Evolutionary conservation across 2,329 filamentous ascomycete species (phyloP).

Genomic region (Hirsutella minnesotensis): DNA sequence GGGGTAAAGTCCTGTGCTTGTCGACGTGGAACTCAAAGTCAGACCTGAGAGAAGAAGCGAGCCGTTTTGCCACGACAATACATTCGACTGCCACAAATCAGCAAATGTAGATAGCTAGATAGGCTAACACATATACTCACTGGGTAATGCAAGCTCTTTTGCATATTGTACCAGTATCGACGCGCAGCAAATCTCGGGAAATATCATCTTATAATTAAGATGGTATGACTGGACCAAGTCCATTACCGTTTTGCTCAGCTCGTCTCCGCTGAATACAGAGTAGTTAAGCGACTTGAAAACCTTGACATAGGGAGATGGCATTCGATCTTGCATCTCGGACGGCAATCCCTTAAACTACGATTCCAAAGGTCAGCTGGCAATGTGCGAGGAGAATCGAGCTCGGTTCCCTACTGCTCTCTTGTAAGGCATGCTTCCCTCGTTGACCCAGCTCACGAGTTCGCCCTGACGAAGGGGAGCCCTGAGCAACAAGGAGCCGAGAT

Average conservation of each 20-base stretch:
- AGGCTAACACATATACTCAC: slow-evolving; percentile 29
- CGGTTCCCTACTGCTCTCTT: slow-evolving; percentile 46
- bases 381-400: background rate
- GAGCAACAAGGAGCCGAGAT: slow-evolving; percentile 65
- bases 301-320: slow-evolving; percentile 50
- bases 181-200: slow-evolving; percentile 62
- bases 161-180: slow-evolving; percentile 59
- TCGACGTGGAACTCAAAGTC: slow-evolving; percentile 37
- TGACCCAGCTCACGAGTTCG: slow-evolving; percentile 60
- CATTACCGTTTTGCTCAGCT: slow-evolving; percentile 53
- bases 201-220: slow-evolving; percentile 54
- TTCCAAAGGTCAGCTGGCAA: background rate
- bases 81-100: slow-evolving; percentile 41
- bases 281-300: slow-evolving; percentile 40
- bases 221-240: slow-evolving; percentile 53
- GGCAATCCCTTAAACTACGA: slow-evolving; percentile 44
- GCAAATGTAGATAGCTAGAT: background rate
- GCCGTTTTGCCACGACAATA: slow-evolving; percentile 21
- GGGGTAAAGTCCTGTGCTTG: slow-evolving; percentile 29
- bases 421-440: slow-evolving; percentile 58
- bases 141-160: slow-evolving; percentile 60
- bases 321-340: slow-evolving; percentile 49
- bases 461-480: slow-evolving; percentile 65
- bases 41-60: slow-evolving; percentile 41
- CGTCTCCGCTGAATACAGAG: slow-evolving; percentile 33